These are phyloP conservation scores for Dictyostelium capitatum DNA, from an alignment of 78 protist genomes.

Conservation along the genomic window DNA sequence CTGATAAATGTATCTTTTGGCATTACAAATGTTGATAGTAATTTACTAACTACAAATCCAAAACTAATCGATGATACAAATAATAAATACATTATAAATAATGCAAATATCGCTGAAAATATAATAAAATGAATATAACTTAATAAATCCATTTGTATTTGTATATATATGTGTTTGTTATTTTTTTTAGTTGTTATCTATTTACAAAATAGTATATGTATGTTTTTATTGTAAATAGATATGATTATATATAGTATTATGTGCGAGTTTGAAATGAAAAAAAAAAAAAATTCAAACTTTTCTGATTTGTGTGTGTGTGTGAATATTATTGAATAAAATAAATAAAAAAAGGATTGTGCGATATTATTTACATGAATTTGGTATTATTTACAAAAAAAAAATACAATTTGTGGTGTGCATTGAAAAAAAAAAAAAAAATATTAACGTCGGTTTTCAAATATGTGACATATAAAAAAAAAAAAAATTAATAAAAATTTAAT, in stretches of 20 bases:
- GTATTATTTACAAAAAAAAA: too few relatives aligned
- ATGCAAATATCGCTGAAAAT: slow-evolving; percentile 53
- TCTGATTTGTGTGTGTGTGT: neutral
- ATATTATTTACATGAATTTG: too few relatives aligned
- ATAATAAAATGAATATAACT: slow-evolving; percentile 42
- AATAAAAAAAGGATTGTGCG: neutral
- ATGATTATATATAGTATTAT: neutral
- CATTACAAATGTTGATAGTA: slow-evolving; percentile 37
- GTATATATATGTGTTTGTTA: neutral
- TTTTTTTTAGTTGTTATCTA: neutral
- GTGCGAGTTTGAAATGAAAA: too few relatives aligned
- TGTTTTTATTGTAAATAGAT: neutral
- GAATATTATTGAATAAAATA: neutral
- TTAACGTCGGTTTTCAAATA: too few relatives aligned
- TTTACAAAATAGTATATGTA: neutral
- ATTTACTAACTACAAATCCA: slow-evolving; percentile 65
- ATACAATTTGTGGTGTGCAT: too few relatives aligned
- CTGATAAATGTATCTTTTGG: slow-evolving; percentile 55
- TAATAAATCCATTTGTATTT: slow-evolving; percentile 21
- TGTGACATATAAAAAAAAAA: too few relatives aligned
- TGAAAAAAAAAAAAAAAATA: too few relatives aligned
- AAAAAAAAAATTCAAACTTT: too few relatives aligned
- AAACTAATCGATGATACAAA: slow-evolving; percentile 65
- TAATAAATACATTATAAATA: slow-evolving; percentile 58
- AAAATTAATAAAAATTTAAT: neutral